Percentiles rank a stretch among this genome's conserved stretches.
These are phyloP conservation scores for Aspergillus texensis DNA, from an alignment of 2,329 filamentous ascomycete species.

Conservation along the genomic window DNA sequence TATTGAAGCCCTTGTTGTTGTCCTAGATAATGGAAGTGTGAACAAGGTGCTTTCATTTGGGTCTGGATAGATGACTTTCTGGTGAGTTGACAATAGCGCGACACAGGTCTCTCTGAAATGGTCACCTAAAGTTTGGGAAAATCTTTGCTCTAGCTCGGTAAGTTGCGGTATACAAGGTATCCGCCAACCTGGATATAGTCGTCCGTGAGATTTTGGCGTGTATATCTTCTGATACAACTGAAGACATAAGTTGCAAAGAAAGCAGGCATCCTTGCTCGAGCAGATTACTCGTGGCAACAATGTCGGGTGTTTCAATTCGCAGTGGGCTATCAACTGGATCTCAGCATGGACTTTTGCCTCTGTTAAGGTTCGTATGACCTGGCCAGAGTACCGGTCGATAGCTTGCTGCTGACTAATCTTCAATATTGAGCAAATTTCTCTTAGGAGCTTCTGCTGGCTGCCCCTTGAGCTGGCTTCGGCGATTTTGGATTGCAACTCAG, in stretches of 20 bases:
- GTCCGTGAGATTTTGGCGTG: conserved; percentile 23
- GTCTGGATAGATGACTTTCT: conserved; percentile 14
- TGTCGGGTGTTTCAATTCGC: conserved; percentile 18
- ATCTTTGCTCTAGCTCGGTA: conserved; percentile 6
- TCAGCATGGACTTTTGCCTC: conserved; percentile 24
- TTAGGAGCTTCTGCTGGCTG: no score
- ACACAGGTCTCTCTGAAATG: conserved; percentile 9
- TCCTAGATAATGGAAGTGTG: conserved; percentile 17
- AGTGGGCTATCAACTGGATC: conserved; percentile 26
- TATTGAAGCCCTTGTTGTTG: conserved; percentile 6
- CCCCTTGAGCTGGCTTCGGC: no score
- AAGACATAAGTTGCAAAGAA: conserved; percentile 26
- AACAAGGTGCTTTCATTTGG: conserved; percentile 25
- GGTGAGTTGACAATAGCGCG: conserved; percentile 9
- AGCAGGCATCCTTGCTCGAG: conserved; percentile 32
- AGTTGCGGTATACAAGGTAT: no score
- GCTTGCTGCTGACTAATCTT: no score
- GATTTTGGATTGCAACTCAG: no score
- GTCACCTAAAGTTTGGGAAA: conserved; percentile 12
- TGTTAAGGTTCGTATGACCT: no score
- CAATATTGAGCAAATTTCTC: no score
- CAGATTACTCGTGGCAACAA: conserved; percentile 22
- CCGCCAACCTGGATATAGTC: no score
- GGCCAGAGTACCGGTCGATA: no score
- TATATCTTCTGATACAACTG: conserved; percentile 17